Conservation (phyloP, 2,329 filamentous ascomycete species). For the Colletotrichum lupini region DNA sequence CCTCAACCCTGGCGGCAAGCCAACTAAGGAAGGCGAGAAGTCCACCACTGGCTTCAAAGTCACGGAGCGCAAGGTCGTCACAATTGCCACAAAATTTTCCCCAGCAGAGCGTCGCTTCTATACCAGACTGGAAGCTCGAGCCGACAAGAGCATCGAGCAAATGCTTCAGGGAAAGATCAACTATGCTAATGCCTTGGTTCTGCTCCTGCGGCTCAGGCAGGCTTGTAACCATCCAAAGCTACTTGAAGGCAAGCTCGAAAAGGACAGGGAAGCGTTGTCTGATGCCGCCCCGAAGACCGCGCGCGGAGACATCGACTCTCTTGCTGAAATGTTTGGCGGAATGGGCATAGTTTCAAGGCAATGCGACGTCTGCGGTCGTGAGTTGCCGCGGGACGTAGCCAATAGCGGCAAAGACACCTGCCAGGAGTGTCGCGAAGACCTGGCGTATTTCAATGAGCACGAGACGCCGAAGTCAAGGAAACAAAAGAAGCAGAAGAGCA, state of each 20-base stretch:
- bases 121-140: constrained; percentile 81
- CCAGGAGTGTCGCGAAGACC: constrained; percentile 78
- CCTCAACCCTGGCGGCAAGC: constrained; percentile 79
- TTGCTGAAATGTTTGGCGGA: constrained; percentile 88
- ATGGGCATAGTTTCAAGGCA: constrained; percentile 81
- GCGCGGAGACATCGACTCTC: constrained; percentile 78
- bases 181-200: constrained; percentile 92
- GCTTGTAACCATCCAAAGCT: constrained; percentile 95
- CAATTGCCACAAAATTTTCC: constrained; percentile 81
- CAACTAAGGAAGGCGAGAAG: constrained; percentile 51
- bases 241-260: constrained; percentile 84
- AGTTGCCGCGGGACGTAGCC: constrained; percentile 65
- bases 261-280: constrained; percentile 86
- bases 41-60: constrained; percentile 84
- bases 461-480: constrained; percentile 55
- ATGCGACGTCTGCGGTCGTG: constrained; percentile 85
- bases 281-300: constrained; percentile 61
- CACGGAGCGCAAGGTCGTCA: constrained; percentile 88
- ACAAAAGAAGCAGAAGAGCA: constrained; percentile 51
- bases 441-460: constrained; percentile 70
- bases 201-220: constrained; percentile 90
- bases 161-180: constrained; percentile 89
- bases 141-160: constrained; percentile 85
- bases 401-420: constrained; percentile 66
- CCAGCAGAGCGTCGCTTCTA: constrained; percentile 88